phyloP scores from a whole-genome alignment of 129 eudicot genomes.

The Tagetes patula region DNA sequence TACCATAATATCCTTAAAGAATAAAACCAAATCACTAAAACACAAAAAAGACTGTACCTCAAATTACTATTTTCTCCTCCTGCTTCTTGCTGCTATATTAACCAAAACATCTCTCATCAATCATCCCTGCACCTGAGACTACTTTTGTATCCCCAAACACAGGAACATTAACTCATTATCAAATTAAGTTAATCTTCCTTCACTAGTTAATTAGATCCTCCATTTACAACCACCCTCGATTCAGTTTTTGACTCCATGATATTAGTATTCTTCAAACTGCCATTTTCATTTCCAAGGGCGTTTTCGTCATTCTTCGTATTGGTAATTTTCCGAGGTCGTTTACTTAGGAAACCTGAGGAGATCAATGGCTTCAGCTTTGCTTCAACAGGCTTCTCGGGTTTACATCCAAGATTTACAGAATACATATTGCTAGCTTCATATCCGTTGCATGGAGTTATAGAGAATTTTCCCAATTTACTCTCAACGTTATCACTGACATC shows the following conservation, averaged over 20 bases:
- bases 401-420: slow-evolving; percentile 12
- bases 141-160: slow-evolving; percentile 25
- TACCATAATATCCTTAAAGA: slow-evolving; percentile 10
- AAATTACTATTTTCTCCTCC: slow-evolving; percentile 2
- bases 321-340: slow-evolving; percentile 30
- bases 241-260: slow-evolving; percentile 5
- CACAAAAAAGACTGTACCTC: slow-evolving; percentile 25
- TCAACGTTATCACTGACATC: slow-evolving; percentile 10
- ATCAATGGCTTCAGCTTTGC: slow-evolving; percentile 41
- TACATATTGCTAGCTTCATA: slow-evolving; percentile 21
- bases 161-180: slow-evolving; percentile 16
- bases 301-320: slow-evolving; percentile 26
- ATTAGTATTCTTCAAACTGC: slow-evolving; percentile 13
- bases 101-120: slow-evolving; percentile 23
- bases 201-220: slow-evolving; percentile 19
- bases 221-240: slow-evolving; percentile 24
- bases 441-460: slow-evolving; percentile 9
- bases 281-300: slow-evolving; percentile 17
- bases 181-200: slow-evolving; percentile 19
- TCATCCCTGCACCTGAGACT: slow-evolving; percentile 33
- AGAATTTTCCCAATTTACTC: slow-evolving; percentile 1
- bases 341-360: slow-evolving; percentile 53
- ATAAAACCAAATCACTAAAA: slow-evolving; percentile 25
- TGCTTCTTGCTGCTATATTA: slow-evolving; percentile 18
- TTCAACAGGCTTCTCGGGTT: slow-evolving; percentile 15